Evolutionary conservation across 306 rosid species (phyloP).

Genomic region (Pyrus bretschneideri): DNA sequence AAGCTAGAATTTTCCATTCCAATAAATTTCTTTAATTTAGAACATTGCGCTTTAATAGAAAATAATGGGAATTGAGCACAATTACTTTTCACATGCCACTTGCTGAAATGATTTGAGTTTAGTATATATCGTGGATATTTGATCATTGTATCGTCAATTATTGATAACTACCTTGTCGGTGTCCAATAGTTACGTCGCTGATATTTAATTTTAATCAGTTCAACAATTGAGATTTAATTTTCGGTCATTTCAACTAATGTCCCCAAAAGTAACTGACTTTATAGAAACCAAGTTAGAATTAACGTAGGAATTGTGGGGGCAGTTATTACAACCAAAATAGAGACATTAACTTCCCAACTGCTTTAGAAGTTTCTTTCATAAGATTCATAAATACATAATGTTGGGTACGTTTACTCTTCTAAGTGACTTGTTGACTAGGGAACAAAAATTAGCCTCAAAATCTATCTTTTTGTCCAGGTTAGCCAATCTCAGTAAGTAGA

Average conservation of each 20-base stretch:
- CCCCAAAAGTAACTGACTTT: too few relatives aligned
- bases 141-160: too few relatives aligned
- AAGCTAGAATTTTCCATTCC: too few relatives aligned
- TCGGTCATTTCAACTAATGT: not conserved
- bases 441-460: not conserved
- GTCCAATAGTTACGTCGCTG: fast-evolving
- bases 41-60: not conserved
- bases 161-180: too few relatives aligned
- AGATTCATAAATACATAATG: not conserved
- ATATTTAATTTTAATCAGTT: too few relatives aligned
- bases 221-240: not conserved
- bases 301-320: not conserved
- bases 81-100: not conserved
- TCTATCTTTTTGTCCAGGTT: not conserved
- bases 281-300: not conserved
- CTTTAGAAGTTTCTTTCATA: conserved; percentile 1
- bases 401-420: not conserved
- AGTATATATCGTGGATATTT: too few relatives aligned
- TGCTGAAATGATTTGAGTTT: too few relatives aligned
- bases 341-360: conserved; percentile 9
- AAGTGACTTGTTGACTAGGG: conserved; percentile 1
- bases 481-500: not conserved
- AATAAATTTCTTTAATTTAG: not conserved
- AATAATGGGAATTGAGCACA: not conserved
- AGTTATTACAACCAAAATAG: not conserved